phyloP scores from a whole-genome alignment of 768 basidiomycete genomes.

The Daedaleopsis sinensis region DNA sequence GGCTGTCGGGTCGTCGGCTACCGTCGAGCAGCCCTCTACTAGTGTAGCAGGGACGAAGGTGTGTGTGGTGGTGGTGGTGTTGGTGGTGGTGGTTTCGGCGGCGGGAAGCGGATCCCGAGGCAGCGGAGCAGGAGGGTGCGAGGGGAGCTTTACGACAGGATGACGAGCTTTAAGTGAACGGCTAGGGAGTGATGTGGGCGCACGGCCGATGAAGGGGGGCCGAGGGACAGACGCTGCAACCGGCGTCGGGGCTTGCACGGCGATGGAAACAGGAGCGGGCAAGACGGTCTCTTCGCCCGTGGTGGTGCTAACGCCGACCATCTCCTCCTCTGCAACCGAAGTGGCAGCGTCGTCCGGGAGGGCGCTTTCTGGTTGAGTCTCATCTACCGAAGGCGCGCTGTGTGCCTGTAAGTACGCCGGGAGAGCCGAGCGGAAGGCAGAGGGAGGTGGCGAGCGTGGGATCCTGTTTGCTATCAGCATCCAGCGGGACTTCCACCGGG shows the following conservation, averaged over 20 bases:
- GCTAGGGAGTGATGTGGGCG: not conserved
- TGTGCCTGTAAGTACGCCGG: not conserved
- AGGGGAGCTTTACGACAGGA: not conserved
- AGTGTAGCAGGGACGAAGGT: not conserved
- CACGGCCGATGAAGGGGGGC: not conserved
- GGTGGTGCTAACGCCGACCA: not conserved
- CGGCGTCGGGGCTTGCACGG: not conserved
- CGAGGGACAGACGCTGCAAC: not conserved
- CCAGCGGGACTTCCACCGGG: not conserved
- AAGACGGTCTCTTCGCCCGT: not conserved
- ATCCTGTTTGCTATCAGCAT: not conserved
- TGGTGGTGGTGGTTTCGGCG: not conserved
- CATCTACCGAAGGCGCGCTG: not conserved
- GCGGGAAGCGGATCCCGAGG: not conserved
- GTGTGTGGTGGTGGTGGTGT: not conserved
- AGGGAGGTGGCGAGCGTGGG: not conserved
- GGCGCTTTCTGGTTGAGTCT: not conserved
- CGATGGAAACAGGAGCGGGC: not conserved
- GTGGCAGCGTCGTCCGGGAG: not conserved
- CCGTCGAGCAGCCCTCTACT: not conserved
- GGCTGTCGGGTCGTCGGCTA: not conserved
- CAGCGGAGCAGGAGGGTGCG: not conserved
- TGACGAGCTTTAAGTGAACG: not conserved
- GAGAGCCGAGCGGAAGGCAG: not conserved
- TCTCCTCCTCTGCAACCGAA: not conserved